Evolutionary conservation across 306 rosid genomes (phyloP), one percentile per base, ranked within the genome.

Genomic region (Medicago ruthenica): DNA sequence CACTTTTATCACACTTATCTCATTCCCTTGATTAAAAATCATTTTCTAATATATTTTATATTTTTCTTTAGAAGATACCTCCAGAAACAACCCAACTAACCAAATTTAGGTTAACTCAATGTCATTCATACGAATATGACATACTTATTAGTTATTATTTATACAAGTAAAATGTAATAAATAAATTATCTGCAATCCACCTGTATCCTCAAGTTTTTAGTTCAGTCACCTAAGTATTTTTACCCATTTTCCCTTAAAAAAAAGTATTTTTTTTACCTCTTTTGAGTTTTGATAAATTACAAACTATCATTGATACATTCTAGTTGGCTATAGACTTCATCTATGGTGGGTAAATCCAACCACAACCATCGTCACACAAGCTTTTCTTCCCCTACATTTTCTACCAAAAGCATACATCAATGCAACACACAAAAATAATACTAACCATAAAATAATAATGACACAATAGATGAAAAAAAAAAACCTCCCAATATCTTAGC

Each of bases 401-500:
- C 10, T 63, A 68, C 9, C 13, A 59, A 80, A 83, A 82, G 66
- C 71, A 79, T 17, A 31, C 66, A 73, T 57, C 74, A 74, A 80
- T 17, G 22, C 51, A 73, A 61, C 71, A 73, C 17, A 64, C 24
- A 64, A 64, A 70, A 58, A 79, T 67, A 75, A 9, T 50, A 22
- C 60, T 20, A 51, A 70, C 48, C 69, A 76, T 24, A 80, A 75
- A 16, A 85, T 48, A 79, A 62, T 70, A 75, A 85, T 82, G 59
- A 83, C 82, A 59, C 40, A 67, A 57, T 61, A 59, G 78, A 73
- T 74, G 70, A n/a, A 69, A 86, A 84, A 86, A 88, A n/a, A n/a
- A 79, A 74, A 70, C 88, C 76, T 86, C 79, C 92, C 96, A 79
- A 83, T 82, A 76, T 62, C 77, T 86, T 54, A 83, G 93, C 81